phyloP scores from a whole-genome alignment of 176 grass and related monocot genomes.

The Raddia distichophylla region DNA sequence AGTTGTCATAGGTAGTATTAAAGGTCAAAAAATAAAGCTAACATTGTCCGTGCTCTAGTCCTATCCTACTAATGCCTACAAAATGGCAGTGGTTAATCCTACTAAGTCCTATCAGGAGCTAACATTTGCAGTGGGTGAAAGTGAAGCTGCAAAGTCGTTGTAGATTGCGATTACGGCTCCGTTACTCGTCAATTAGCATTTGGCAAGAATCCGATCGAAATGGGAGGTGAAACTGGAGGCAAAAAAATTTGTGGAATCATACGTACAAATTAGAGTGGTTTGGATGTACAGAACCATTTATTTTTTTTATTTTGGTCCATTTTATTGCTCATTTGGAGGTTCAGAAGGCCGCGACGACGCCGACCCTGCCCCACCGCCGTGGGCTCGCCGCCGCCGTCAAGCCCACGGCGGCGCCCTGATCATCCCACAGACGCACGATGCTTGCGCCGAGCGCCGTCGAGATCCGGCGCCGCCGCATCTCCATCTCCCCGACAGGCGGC shows the following conservation, averaged over 20 bases:
- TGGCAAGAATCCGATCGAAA: neutral
- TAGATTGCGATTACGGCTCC: neutral
- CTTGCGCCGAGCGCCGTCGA: constrained; percentile 44
- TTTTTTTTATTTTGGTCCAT: neutral
- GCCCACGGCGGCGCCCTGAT: neutral
- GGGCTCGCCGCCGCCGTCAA: constrained; percentile 28
- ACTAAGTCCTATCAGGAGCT: no score
- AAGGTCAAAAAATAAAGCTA: no score
- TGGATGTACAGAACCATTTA: neutral
- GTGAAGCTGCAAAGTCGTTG: no score
- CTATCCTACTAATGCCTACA: no score
- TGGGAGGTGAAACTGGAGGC: neutral
- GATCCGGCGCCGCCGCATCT: constrained; percentile 35
- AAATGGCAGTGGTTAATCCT: no score
- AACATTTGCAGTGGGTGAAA: neutral
- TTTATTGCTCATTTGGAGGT: neutral
- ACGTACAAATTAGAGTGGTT: constrained; percentile 12
- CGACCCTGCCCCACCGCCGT: constrained; percentile 23
- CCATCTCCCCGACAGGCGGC: neutral
- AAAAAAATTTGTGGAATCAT: neutral
- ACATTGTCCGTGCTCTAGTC: no score
- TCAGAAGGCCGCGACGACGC: constrained; percentile 22
- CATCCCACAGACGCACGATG: constrained; percentile 71
- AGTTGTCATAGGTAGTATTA: no score
- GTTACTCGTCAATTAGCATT: neutral